Evolutionary conservation across 163 green algal species (phyloP), one percentile per base, ranked within the genome.

Genomic region (Chloromonas sp.): DNA sequence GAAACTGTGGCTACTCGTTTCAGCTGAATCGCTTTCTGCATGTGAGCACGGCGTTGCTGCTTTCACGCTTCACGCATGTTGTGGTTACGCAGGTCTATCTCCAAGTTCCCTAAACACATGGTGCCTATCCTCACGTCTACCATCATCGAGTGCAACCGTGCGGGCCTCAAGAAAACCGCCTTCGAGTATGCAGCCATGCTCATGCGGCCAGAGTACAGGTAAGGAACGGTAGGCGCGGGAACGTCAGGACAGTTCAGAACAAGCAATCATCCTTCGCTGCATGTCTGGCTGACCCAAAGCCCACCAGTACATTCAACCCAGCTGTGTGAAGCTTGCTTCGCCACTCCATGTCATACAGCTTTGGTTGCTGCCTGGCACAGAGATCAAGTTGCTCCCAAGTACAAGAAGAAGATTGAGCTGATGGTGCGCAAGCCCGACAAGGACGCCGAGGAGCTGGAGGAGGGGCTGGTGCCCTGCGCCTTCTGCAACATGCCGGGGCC

Each of bases 51-150:
- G 36, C 36, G 36, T 36, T 36, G 36, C 36, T 36, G 36, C 36
- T 36, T 36, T 36, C 36, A 36, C 36, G 36, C 36, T 36, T 36
- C 36, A 36, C 36, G 36, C 36, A 36, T 36, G 36, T 36, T 36
- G 36, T 80, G 5, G 74, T 58, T 83, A 8, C 11, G 66, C 81
- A 84, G 81, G 57, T 79, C 70, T 70, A 84, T 84, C 82, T 82
- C 83, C 60, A 78, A 61, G 77, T 96, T 96, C 86, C 94, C 94
- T 71, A 87, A 90, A 82, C 94, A 98, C 84, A 88, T 95, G 2
- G 94, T 97, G 85, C 93, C 94, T 76, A 98, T 98, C 89, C 89
- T 98, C 60, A 98, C 94, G 0, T 96, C 93, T 66, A 95, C 94
- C 3, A 94, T 98, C 77, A 95, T 98, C 82, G 94, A 98, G 92